Percentiles rank a stretch among this genome's conserved stretches.
Conservation (phyloP, 1,284 basidiomycete species). For the Cutaneotrichosporon cutaneum region DNA sequence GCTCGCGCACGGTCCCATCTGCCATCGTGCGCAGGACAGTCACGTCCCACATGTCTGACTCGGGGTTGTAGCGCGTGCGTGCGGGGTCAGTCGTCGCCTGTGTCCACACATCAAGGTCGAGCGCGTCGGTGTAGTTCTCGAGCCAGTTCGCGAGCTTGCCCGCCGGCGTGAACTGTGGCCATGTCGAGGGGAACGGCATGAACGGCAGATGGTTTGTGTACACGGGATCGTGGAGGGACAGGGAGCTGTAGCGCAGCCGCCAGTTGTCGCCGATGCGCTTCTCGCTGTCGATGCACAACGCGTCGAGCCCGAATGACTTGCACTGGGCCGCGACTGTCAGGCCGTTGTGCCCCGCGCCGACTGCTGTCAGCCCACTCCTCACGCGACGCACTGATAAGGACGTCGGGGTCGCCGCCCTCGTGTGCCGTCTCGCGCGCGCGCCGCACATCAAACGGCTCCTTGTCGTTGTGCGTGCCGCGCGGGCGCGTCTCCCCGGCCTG, state of each 20-base stretch:
- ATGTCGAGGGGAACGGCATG: constrained; percentile 38
- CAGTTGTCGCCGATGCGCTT: constrained; percentile 62
- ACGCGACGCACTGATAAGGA: constrained; percentile 1
- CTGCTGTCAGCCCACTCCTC: constrained; percentile 17
- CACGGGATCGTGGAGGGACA: constrained; percentile 65
- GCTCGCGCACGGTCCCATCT: constrained; percentile 51
- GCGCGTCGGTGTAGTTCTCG: constrained; percentile 62
- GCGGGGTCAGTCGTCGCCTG: constrained; percentile 56
- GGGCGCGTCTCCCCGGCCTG: not conserved
- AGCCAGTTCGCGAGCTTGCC: constrained; percentile 67
- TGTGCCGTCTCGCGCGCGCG: constrained; percentile 1
- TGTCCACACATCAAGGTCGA: constrained; percentile 68
- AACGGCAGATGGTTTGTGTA: constrained; percentile 46
- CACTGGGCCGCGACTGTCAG: constrained; percentile 62
- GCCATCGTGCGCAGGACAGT: constrained; percentile 53
- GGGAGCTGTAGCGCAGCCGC: constrained; percentile 60
- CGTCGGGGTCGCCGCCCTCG: not conserved
- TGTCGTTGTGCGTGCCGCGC: constrained; percentile 6
- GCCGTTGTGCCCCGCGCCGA: constrained; percentile 68
- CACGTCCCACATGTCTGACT: constrained; percentile 60
- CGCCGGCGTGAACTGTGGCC: constrained; percentile 41
- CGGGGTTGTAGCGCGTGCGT: constrained; percentile 56
- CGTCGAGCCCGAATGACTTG: constrained; percentile 59
- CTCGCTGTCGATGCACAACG: constrained; percentile 61
- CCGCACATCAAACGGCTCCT: not conserved